A percentile compares a stretch with the other conserved stretches of the same genome.
Conservation (phyloP, 495 filamentous ascomycete species). For the Talaromyces borbonicus region DNA sequence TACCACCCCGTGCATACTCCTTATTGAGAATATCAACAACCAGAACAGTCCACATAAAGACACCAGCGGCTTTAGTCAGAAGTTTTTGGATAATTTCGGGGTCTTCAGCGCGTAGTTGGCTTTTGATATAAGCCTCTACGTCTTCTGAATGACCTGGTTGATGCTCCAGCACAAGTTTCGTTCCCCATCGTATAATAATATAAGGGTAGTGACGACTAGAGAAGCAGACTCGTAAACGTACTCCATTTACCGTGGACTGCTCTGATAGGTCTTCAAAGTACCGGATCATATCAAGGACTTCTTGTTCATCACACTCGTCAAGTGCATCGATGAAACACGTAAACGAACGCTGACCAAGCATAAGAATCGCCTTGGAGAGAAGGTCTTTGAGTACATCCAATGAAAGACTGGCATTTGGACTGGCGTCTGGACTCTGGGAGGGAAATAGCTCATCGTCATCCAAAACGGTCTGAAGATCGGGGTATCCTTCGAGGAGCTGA, state of each 20-base stretch:
- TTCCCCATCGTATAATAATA: conserved; percentile 10
- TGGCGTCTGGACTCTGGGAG: too few relatives aligned
- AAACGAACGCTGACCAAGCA: conserved; percentile 6
- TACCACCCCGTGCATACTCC: conserved; percentile 19
- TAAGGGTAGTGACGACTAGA: conserved; percentile 20
- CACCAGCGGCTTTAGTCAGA: conserved; percentile 11
- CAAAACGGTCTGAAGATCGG: conserved; percentile 21
- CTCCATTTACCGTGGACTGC: not conserved
- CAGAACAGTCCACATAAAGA: conserved; percentile 20
- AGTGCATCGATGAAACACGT: conserved; percentile 24
- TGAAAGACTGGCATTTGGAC: not conserved
- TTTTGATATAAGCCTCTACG: conserved; percentile 11
- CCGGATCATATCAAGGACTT: conserved; percentile 8
- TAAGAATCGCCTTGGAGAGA: not conserved
- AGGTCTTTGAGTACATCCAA: not conserved
- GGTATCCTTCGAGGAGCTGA: conserved; percentile 21
- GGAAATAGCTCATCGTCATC: conserved; percentile 12
- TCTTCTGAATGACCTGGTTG: conserved; percentile 13
- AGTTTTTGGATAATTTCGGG: not conserved
- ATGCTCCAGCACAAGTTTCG: conserved; percentile 11
- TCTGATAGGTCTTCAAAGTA: conserved; percentile 8
- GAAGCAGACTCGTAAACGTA: conserved; percentile 11
- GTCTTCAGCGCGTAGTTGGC: conserved; percentile 3
- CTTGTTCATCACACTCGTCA: conserved; percentile 23
- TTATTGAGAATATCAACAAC: conserved; percentile 13